A percentile compares a stretch with the other conserved stretches of the same genome.
phyloP scores from a whole-genome alignment of 2,329 filamentous ascomycete species.

The Botrytis tulipae region DNA sequence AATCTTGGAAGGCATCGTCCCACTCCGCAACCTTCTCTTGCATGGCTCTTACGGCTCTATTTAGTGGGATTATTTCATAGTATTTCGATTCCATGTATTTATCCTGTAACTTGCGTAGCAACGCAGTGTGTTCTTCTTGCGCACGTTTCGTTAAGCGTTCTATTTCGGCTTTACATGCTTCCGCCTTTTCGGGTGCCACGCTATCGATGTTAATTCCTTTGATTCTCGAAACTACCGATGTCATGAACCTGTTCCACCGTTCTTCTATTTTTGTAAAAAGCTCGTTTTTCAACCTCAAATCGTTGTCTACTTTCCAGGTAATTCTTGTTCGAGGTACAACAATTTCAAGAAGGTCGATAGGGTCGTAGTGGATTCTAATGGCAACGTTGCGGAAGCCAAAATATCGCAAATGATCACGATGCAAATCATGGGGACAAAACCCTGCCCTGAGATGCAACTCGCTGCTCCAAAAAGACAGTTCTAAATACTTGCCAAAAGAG shows the following conservation, averaged over 20 bases:
- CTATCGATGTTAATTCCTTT: slow-evolving; percentile 89
- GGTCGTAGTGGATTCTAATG: slow-evolving; percentile 87
- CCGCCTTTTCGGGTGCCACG: slow-evolving; percentile 81
- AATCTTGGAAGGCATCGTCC: slow-evolving; percentile 86
- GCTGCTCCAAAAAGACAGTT: slow-evolving; percentile 92
- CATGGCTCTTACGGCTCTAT: slow-evolving; percentile 82
- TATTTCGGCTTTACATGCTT: slow-evolving; percentile 78
- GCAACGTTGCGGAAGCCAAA: slow-evolving; percentile 86
- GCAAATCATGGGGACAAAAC: slow-evolving; percentile 86
- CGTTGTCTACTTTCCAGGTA: slow-evolving; percentile 97
- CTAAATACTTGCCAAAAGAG: slow-evolving; percentile 97
- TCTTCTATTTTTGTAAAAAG: slow-evolving; percentile 79
- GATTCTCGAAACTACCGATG: slow-evolving; percentile 78
- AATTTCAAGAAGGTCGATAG: slow-evolving; percentile 89
- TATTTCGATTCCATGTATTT: slow-evolving; percentile 93
- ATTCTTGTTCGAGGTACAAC: slow-evolving; percentile 86
- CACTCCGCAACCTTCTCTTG: slow-evolving; percentile 91
- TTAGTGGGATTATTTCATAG: slow-evolving; percentile 94
- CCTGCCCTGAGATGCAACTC: slow-evolving; percentile 72
- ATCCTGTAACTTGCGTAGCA: slow-evolving; percentile 78
- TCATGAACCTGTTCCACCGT: slow-evolving; percentile 81
- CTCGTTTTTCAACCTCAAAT: slow-evolving; percentile 89
- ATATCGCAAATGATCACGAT: slow-evolving; percentile 87
- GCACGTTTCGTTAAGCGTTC: slow-evolving; percentile 75
- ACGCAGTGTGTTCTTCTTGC: slow-evolving; percentile 74